Percentiles rank a stretch among this genome's conserved stretches.
Conservation (phyloP, 2,329 filamentous ascomycete species). For the Alternaria consortialis region DNA sequence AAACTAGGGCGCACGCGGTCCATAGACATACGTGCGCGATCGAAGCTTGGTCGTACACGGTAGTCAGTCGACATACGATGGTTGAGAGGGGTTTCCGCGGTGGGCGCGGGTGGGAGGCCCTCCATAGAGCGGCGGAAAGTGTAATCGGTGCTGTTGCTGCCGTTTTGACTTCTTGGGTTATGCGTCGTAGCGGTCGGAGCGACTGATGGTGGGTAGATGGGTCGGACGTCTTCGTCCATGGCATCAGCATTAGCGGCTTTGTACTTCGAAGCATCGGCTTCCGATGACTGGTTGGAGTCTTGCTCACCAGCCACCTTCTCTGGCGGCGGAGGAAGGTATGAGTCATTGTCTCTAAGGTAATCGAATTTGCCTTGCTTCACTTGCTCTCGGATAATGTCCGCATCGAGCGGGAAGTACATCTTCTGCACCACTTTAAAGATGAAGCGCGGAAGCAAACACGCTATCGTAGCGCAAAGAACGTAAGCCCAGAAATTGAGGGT, state of each 20-base stretch:
- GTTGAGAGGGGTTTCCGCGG: slow-evolving; percentile 39
- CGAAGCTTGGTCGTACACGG: slow-evolving; percentile 79
- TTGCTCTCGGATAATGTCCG: slow-evolving; percentile 96
- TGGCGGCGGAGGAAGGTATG: slow-evolving; percentile 57
- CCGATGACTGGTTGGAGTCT: slow-evolving; percentile 66
- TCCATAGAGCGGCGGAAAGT: slow-evolving; percentile 62
- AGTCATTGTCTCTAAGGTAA: slow-evolving; percentile 68
- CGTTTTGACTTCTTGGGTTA: slow-evolving; percentile 84
- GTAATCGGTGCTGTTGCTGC: slow-evolving; percentile 93
- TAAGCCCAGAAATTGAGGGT: slow-evolving; percentile 88
- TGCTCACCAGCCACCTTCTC: slow-evolving; percentile 59
- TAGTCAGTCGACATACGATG: slow-evolving; percentile 44
- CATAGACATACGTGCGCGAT: slow-evolving; percentile 85
- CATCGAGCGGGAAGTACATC: slow-evolving; percentile 88
- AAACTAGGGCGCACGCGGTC: slow-evolving; percentile 85
- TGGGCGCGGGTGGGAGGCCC: slow-evolving; percentile 38
- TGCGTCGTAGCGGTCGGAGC: slow-evolving; percentile 73
- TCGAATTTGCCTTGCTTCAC: slow-evolving; percentile 83
- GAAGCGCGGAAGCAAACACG: slow-evolving; percentile 89
- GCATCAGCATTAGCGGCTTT: slow-evolving; percentile 59
- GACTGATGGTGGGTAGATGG: slow-evolving; percentile 92
- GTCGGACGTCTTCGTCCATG: slow-evolving; percentile 83
- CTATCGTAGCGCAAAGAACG: slow-evolving; percentile 77
- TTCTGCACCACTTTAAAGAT: slow-evolving; percentile 88
- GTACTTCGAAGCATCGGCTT: slow-evolving; percentile 56